A percentile compares a stretch with the other conserved stretches of the same genome.
These are phyloP conservation scores for Penicillium sp. DNA, from an alignment of 2,329 filamentous ascomycete species.

Conservation along the genomic window DNA sequence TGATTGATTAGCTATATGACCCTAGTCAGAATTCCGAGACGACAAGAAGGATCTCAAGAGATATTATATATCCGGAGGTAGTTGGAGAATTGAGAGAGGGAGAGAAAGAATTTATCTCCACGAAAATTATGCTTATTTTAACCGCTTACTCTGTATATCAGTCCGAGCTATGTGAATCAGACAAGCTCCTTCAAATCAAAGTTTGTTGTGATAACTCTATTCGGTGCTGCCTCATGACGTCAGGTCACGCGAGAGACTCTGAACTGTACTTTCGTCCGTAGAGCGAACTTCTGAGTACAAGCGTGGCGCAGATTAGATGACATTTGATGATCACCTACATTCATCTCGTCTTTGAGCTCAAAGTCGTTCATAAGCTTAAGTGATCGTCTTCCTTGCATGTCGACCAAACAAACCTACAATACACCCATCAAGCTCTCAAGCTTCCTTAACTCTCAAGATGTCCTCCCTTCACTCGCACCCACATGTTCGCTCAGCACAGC, in stretches of 20 bases:
- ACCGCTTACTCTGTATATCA: too few species aligned
- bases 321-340: not conserved
- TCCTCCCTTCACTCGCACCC: conserved; percentile 7
- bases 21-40: not conserved
- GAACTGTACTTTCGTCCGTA: not conserved
- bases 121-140: too few species aligned
- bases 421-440: not conserved
- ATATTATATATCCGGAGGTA: not conserved
- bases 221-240: conserved; percentile 3
- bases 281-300: not conserved
- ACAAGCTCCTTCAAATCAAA: too few species aligned
- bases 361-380: not conserved
- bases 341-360: not conserved
- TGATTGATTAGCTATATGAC: too few species aligned
- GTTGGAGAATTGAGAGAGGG: not conserved
- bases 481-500: not conserved
- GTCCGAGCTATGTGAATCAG: too few species aligned
- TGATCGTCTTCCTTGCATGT: not conserved
- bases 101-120: too few species aligned
- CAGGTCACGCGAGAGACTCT: conserved; percentile 2
- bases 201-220: too few species aligned
- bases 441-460: not conserved
- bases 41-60: not conserved
- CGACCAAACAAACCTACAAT: not conserved
- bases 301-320: not conserved